Percentiles rank a stretch among this genome's conserved stretches.
Conservation (phyloP, 768 basidiomycete genomes). For the Steccherinum ochraceum region DNA sequence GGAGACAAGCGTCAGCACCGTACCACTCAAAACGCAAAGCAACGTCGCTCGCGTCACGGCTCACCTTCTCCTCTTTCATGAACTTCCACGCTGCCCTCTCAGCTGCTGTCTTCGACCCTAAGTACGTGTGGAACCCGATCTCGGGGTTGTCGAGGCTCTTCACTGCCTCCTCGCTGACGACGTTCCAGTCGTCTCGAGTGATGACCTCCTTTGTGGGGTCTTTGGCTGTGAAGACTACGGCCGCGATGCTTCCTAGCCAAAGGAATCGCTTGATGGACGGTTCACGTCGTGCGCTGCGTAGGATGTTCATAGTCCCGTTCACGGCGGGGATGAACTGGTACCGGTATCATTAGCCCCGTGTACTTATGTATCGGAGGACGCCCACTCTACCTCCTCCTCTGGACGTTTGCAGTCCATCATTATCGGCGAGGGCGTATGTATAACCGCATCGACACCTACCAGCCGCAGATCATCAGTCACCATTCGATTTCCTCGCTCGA, state of each 20-base stretch:
- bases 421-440: neutral
- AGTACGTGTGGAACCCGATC: neutral
- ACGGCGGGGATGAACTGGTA: neutral
- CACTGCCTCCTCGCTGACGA: neutral
- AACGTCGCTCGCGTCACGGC: neutral
- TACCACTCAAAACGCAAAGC: too few species aligned
- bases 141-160: neutral
- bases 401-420: neutral
- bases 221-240: neutral
- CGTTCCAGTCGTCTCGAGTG: conserved; percentile 4
- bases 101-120: neutral
- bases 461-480: neutral
- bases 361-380: neutral
- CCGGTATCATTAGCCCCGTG: neutral
- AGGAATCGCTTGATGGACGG: conserved; percentile 1
- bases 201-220: neutral
- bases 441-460: neutral
- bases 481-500: neutral
- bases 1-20: neutral
- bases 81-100: neutral
- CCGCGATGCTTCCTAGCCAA: neutral
- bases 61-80: neutral
- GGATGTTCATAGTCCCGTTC: neutral
- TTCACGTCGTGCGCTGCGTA: neutral
- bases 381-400: neutral